phyloP scores from a whole-genome alignment of 139 green algal species.

The Micractinium conductrix region DNA sequence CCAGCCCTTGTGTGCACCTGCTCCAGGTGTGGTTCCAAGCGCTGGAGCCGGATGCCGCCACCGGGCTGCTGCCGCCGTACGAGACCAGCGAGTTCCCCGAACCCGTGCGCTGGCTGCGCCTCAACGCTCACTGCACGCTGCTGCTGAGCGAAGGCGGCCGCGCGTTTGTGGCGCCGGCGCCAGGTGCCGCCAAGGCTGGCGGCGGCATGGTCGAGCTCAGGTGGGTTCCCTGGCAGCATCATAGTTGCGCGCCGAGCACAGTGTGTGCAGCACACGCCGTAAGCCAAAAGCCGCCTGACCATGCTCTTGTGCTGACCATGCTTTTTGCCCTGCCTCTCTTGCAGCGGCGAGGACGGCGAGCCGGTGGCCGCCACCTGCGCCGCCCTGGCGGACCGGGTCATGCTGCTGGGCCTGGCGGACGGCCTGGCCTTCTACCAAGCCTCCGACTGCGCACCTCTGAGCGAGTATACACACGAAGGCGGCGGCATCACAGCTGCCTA shows the following conservation, averaged over 20 bases:
- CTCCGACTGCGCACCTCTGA: slow-evolving; percentile 44
- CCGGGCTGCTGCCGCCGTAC: not conserved
- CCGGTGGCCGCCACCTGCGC: slow-evolving; percentile 59
- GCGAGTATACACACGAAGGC: slow-evolving; percentile 70
- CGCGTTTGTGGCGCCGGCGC: slow-evolving; percentile 31
- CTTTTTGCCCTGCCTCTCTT: not conserved
- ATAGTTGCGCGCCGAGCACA: too few species aligned
- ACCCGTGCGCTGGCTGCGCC: not conserved
- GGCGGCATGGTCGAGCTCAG: slow-evolving; percentile 14
- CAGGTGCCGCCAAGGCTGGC: not conserved
- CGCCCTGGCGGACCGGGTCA: slow-evolving; percentile 66
- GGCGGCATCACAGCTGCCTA: slow-evolving; percentile 61
- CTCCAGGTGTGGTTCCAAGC: slow-evolving; percentile 10
- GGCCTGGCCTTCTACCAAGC: slow-evolving; percentile 70
- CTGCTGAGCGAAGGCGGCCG: slow-evolving; percentile 25
- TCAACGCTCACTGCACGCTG: not conserved
- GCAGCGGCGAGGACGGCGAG: slow-evolving; percentile 32
- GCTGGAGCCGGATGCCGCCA: not conserved
- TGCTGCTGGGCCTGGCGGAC: slow-evolving; percentile 60
- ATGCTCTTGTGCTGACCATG: not conserved
- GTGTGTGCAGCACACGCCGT: not conserved
- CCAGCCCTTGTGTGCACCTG: not conserved
- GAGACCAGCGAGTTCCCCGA: not conserved
- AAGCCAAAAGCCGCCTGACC: too few species aligned
- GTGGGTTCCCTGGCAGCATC: not conserved